Evolutionary conservation across 2,329 filamentous ascomycete genomes (phyloP).

Genomic region (Hawksworthiomyces lignivorus): DNA sequence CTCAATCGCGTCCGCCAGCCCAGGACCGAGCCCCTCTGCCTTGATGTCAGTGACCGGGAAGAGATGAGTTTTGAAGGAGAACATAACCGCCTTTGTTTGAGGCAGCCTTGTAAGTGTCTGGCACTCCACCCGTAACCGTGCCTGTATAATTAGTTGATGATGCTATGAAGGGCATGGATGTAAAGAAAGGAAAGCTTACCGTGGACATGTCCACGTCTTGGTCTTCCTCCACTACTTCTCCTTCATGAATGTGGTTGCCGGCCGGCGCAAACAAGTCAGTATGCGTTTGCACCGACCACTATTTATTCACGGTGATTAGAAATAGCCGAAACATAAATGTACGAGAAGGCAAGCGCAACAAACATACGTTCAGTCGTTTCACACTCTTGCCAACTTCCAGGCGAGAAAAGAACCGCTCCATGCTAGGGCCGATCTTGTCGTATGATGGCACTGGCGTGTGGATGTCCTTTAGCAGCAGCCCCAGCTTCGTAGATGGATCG

Average conservation of each 20-base stretch:
- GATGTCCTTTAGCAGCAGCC: constrained; percentile 38
- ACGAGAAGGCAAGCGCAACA: not conserved
- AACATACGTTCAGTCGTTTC: constrained; percentile 42
- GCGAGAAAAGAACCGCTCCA: constrained; percentile 46
- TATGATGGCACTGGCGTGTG: constrained; percentile 47
- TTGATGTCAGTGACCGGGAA: constrained; percentile 42
- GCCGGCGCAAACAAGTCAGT: constrained; percentile 31
- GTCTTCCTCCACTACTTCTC: constrained; percentile 25
- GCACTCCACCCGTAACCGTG: constrained; percentile 38
- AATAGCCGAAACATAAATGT: not conserved
- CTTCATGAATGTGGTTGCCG: constrained; percentile 29
- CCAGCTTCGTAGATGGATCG: constrained; percentile 42
- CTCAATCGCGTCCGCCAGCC: constrained; percentile 45
- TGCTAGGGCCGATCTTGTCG: constrained; percentile 45
- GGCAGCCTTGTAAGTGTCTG: constrained; percentile 45
- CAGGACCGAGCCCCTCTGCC: constrained; percentile 37
- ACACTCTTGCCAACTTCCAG: constrained; percentile 40
- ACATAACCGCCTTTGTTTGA: constrained; percentile 37
- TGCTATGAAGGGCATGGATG: no score
- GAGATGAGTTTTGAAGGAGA: constrained; percentile 50
- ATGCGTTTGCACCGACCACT: constrained; percentile 44
- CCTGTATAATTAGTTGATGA: no score
- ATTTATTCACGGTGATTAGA: not conserved
- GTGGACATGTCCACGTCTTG: constrained; percentile 31
- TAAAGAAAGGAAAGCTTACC: constrained; percentile 23